Evolutionary conservation across 2,329 filamentous ascomycete species (phyloP).

Genomic region (Pestalotiopsis sp.): DNA sequence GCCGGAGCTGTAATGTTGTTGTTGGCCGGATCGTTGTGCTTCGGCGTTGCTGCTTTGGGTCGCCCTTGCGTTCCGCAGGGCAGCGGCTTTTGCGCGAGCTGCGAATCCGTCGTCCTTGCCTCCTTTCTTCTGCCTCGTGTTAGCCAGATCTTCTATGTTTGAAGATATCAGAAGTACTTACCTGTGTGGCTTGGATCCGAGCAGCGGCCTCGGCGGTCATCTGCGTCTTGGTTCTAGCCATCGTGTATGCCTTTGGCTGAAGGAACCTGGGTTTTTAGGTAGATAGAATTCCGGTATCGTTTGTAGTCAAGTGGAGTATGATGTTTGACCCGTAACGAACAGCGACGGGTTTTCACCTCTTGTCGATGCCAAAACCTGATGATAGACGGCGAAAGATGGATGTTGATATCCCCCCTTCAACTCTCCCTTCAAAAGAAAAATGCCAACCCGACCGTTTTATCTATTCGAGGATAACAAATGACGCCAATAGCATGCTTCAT

Average conservation of each 20-base stretch:
- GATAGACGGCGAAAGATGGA: too few species aligned
- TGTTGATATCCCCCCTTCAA: too few species aligned
- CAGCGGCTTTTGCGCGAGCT: conserved; percentile 7
- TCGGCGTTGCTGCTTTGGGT: neutral
- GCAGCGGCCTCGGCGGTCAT: conserved; percentile 7
- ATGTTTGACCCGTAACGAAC: too few species aligned
- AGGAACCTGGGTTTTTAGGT: neutral
- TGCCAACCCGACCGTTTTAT: too few species aligned
- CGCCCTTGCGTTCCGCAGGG: neutral
- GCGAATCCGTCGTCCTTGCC: conserved; percentile 1
- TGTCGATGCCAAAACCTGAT: too few species aligned
- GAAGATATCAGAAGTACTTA: neutral
- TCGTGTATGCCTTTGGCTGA: neutral
- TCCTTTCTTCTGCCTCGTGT: neutral
- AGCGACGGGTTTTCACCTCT: too few species aligned
- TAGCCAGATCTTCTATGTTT: neutral
- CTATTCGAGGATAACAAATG: too few species aligned
- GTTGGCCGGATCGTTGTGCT: neutral
- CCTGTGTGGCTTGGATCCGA: conserved; percentile 4
- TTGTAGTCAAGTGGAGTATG: too few species aligned
- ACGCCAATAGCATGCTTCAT: too few species aligned
- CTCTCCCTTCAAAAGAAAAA: too few species aligned
- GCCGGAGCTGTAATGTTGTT: neutral
- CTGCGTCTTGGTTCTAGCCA: conserved; percentile 8
- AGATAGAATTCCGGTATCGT: neutral